Evolutionary conservation across 2,329 filamentous ascomycete species (phyloP), one percentile per base, ranked within the genome.

Genomic region (Bisporella sp.): DNA sequence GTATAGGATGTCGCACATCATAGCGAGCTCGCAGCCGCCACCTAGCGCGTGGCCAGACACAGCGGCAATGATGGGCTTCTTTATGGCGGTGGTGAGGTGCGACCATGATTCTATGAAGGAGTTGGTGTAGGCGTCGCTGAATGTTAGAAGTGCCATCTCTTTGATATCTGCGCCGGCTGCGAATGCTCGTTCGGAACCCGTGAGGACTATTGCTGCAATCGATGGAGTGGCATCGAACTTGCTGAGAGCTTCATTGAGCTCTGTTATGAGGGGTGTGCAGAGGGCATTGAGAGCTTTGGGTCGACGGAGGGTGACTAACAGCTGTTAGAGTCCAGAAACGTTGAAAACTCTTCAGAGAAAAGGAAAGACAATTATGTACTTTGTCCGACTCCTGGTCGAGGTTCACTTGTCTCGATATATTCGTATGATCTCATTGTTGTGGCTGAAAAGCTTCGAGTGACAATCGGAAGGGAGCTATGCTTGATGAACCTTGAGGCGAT

Each of bases 51-150:
- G 91, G 13, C 93, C 93, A 7, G 93, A 93, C 3, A 99, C 91
- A 29, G 93, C 93, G 11, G 88, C 88, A 58, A 99, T 91, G 64
- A 97, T 82, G 48, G 93, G 93, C 69, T 95, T 97, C 73, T 95
- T 95, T 68, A 97, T 77, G 55, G 81, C 76, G 21, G 84, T 89
- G 30, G 89, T 87, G 44, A 96, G 80, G 56, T 86, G 78, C 5
- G 90, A 96, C 93, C 93, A 99, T 7, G 83, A 83, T 67, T 96
- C 90, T 69, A 99, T 97, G 70, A 99, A 99, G 66, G 95, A 89
- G 59, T 75, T 82, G 45, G 82, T 87, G 73, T 96, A 97, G 39
- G 93, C 92, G 57, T 85, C 75, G 56, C 87, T 81, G 72, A 99
- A 99, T 49, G 85, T 91, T 39, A 96, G 81, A 54, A 89, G 84